Conservation (phyloP, 345 rosid species). For the Luvunga scandens region DNA sequence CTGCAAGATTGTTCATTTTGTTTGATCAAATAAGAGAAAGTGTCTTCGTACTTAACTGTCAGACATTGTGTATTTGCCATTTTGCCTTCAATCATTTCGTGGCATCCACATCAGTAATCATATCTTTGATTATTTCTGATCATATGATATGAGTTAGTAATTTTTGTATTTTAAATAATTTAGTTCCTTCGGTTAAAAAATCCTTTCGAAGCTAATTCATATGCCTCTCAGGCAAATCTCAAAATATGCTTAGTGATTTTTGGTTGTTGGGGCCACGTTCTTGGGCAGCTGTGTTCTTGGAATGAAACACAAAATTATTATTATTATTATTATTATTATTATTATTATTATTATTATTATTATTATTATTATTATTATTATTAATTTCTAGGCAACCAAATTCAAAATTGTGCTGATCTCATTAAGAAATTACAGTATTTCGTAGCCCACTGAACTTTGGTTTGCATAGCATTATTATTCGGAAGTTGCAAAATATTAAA, state of each 20-base stretch:
- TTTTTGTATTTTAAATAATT: background rate
- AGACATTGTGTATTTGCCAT: background rate
- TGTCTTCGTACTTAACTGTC: constrained; percentile 16
- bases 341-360: too few relatives aligned
- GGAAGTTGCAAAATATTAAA: background rate
- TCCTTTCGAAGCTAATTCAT: background rate
- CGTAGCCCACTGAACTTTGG: background rate
- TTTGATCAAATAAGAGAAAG: background rate
- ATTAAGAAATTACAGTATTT: background rate
- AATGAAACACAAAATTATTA: constrained; percentile 21
- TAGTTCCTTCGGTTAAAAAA: background rate
- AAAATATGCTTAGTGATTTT: background rate
- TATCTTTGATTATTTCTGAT: background rate
- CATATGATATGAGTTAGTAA: background rate
- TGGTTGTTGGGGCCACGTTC: constrained; percentile 48
- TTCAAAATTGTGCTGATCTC: constrained; percentile 6
- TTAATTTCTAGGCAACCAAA: background rate
- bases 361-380: too few relatives aligned
- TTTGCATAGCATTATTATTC: background rate
- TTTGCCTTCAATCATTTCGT: constrained; percentile 15
- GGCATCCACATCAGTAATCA: constrained; percentile 19
- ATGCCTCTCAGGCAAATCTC: constrained; percentile 3
- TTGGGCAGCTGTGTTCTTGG: constrained; percentile 23
- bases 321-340: too few relatives aligned
- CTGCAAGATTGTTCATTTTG: background rate